A percentile compares a stretch with the other conserved stretches of the same genome.
Evolutionary conservation across 1,284 basidiomycete genomes (phyloP).

Genomic region (Malassezia brasiliensis): DNA sequence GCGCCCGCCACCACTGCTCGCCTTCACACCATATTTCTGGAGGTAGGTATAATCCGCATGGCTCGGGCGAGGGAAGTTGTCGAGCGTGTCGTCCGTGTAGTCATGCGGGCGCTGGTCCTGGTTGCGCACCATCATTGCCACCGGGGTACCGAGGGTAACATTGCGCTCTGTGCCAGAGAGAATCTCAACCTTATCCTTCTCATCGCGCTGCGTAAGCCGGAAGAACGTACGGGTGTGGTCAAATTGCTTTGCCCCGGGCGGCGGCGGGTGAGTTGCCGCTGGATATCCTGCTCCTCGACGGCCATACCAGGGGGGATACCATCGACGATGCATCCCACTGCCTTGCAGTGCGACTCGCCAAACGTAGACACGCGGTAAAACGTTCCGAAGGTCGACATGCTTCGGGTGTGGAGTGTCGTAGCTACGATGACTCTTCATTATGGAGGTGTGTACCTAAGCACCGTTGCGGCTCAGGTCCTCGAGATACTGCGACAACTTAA

Average conservation of each 20-base stretch:
- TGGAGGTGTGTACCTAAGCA: conserved; percentile 17
- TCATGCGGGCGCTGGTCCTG: conserved; percentile 97
- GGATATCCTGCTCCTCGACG: conserved; percentile 73
- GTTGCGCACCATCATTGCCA: conserved; percentile 88
- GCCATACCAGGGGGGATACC: conserved; percentile 86
- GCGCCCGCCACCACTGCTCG: conserved; percentile 87
- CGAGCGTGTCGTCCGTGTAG: conserved; percentile 78
- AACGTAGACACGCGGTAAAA: conserved; percentile 91
- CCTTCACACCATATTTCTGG: conserved; percentile 94
- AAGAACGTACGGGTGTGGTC: conserved; percentile 62
- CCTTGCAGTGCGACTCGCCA: conserved; percentile 93
- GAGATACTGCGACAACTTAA: conserved; percentile 45
- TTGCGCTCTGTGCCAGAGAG: conserved; percentile 91
- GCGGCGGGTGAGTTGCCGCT: conserved; percentile 79
- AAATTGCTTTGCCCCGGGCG: conserved; percentile 92
- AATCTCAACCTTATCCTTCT: conserved; percentile 87
- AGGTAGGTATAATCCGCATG: conserved; percentile 99
- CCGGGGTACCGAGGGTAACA: conserved; percentile 92
- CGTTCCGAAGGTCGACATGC: conserved; percentile 85
- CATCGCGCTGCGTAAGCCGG: conserved; percentile 56
- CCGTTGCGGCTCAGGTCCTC: conserved; percentile 47
- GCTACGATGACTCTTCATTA: background rate
- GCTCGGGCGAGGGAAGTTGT: conserved; percentile 88
- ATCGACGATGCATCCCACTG: conserved; percentile 94
- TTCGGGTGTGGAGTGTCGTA: conserved; percentile 15